Conservation (phyloP, 306 rosid species). For the Lagenaria siceraria region DNA sequence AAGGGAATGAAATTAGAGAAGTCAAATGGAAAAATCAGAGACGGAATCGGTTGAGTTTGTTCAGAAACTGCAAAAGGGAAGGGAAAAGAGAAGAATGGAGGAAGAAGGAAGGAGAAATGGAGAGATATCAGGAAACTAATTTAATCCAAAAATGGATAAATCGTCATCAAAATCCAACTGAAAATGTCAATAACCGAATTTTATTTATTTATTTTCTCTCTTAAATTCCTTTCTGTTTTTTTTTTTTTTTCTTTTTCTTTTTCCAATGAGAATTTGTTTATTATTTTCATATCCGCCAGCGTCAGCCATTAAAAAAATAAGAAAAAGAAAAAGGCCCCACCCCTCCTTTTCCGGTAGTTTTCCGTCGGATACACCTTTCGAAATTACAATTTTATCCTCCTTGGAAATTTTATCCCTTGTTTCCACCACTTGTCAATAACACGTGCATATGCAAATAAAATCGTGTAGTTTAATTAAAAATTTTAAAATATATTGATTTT, state of each 20-base stretch:
- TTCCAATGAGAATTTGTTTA: neutral
- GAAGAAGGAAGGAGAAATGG: neutral
- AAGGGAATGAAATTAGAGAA: neutral
- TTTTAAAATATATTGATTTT: too few species aligned
- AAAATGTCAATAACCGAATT: neutral
- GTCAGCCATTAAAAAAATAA: neutral
- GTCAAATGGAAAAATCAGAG: neutral
- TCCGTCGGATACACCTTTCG: too few species aligned
- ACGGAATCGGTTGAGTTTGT: neutral
- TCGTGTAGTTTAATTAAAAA: too few species aligned
- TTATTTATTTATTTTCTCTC: neutral
- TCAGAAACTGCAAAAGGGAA: neutral
- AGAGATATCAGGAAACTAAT: neutral
- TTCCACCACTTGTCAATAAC: too few species aligned
- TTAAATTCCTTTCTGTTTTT: neutral
- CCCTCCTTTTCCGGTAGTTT: neutral
- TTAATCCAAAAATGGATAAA: slow-evolving; percentile 6
- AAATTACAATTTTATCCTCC: neutral
- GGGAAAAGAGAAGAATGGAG: neutral
- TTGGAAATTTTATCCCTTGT: too few species aligned
- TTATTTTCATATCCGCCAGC: neutral
- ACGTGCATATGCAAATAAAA: too few species aligned
- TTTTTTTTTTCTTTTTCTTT: neutral
- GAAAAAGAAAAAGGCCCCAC: neutral
- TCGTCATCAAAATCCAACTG: neutral